Evolutionary conservation across 805 yeast genomes (phyloP).

Genomic region (Saturnispora serradocipensis): DNA sequence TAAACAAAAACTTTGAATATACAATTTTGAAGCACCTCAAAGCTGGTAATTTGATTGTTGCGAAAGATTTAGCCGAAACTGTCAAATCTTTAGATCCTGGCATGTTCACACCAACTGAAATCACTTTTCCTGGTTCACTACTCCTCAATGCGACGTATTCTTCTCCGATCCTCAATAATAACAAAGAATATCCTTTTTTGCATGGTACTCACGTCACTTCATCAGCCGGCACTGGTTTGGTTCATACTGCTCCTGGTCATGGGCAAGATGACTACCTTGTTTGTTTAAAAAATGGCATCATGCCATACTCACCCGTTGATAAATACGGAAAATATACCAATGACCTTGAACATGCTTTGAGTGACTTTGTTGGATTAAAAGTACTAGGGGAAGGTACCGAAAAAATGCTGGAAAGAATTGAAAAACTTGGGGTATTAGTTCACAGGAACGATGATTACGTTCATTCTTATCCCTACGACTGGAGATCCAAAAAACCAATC

Average conservation of each 20-base stretch:
- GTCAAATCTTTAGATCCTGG: conserved; percentile 28
- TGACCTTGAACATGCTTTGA: conserved; percentile 38
- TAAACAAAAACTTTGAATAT: conserved; percentile 52
- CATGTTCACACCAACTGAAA: conserved; percentile 16
- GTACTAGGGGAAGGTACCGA: conserved; percentile 56
- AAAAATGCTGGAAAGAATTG: conserved; percentile 36
- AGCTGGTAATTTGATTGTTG: conserved; percentile 48
- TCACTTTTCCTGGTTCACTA: conserved; percentile 32
- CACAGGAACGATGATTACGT: conserved; percentile 40
- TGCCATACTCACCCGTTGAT: conserved; percentile 71
- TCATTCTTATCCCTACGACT: conserved; percentile 93
- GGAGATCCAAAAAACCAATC: conserved; percentile 96
- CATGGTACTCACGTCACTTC: conserved; percentile 78
- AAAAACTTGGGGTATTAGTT: conserved; percentile 36
- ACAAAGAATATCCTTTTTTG: conserved; percentile 45
- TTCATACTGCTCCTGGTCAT: conserved; percentile 97
- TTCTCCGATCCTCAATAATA: conserved; percentile 41
- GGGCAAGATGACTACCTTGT: conserved; percentile 86
- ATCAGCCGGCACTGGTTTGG: conserved; percentile 86
- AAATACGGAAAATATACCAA: conserved; percentile 56
- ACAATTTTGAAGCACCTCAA: conserved; percentile 33
- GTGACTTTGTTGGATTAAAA: conserved; percentile 41
- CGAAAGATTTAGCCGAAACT: conserved; percentile 36
- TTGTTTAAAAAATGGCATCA: conserved; percentile 49
- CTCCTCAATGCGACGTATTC: conserved; percentile 38